These are phyloP conservation scores for Amanita pseudoporphyria DNA, from an alignment of 768 basidiomycete species.

Conservation along the genomic window DNA sequence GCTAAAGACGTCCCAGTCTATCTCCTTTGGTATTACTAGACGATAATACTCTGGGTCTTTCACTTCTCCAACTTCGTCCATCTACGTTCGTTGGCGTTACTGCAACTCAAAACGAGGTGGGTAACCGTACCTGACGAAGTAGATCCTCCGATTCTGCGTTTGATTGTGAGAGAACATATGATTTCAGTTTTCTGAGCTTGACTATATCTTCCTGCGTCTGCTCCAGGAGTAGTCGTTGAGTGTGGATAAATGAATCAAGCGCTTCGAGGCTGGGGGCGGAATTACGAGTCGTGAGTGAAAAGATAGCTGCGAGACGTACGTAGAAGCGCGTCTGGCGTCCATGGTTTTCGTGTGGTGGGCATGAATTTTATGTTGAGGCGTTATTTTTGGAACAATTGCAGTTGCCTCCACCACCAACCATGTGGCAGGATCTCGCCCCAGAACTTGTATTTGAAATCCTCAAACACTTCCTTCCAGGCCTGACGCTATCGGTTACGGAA, in stretches of 20 bases:
- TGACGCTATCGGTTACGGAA: neutral
- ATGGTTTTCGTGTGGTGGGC: constrained; percentile 13
- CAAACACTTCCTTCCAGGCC: neutral
- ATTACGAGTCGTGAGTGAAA: neutral
- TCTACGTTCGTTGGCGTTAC: constrained; percentile 7
- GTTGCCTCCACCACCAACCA: neutral
- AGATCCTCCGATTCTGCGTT: constrained; percentile 23
- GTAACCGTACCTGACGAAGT: constrained; percentile 1
- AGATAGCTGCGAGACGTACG: constrained; percentile 20
- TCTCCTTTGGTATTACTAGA: constrained; percentile 32
- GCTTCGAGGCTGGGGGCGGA: constrained; percentile 41
- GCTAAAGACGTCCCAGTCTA: constrained; percentile 57
- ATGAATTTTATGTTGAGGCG: neutral
- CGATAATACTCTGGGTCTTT: constrained; percentile 36
- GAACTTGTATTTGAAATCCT: neutral
- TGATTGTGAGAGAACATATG: constrained; percentile 21
- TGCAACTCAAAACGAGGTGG: neutral
- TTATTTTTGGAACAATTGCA: no score
- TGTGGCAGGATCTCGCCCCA: neutral
- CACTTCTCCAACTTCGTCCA: constrained; percentile 27
- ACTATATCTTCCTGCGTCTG: constrained; percentile 57
- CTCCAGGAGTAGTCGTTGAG: constrained; percentile 49
- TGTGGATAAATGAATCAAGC: constrained; percentile 55
- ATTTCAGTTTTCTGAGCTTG: constrained; percentile 37
- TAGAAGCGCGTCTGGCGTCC: constrained; percentile 29